Evolutionary conservation across 1,139 yeast genomes (phyloP), one percentile per base, ranked within the genome.

Genomic region (Pneumocystis oryctolagi): DNA sequence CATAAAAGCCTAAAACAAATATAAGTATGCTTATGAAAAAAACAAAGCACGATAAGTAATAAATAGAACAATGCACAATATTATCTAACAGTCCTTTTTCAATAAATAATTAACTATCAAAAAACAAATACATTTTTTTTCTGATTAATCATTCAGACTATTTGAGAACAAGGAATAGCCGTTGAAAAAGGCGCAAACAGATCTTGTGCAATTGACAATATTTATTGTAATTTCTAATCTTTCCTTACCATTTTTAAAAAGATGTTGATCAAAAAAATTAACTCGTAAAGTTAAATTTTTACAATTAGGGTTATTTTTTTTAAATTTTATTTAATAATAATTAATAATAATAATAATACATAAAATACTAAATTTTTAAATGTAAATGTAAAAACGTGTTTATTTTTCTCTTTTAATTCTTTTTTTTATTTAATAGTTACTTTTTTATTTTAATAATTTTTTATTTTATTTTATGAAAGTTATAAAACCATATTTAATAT

Each of bases 1-100:
- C 75, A 80, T 78, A 89, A 89, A 89, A 75, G 84, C 82, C 96
- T 47, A 47, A 12, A 62, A 28, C 16, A 31, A 12, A 28, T 16
- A 47, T 47, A 47, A 47, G 55, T n/a, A 37, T 37, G n/a, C 12
- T 25, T 47, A 9, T 25, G 16, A 47, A 47, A 47, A 5, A 47
- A 9, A 6, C 3, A 2, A n/a, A n/a, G n/a, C 8, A 25, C 12
- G 25, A 12, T 47, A 47, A 47, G 12, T 25, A 47, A 47, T 47
- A 12, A 47, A 25, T 5, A 6, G 16, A 25, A 16, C 18, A 37
- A 37, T 12, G 16, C 5, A 25, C 12, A 47, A 42, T 20, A 42
- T n/a, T n/a, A n/a, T n/a, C n/a, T n/a, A n/a, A n/a, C n/a, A n/a
- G n/a, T n/a, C n/a, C n/a, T n/a, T n/a, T n/a, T n/a, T n/a, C n/a